Evolutionary conservation across 179 eudicot species (phyloP), one percentile per base, ranked within the genome.

Genomic region (Pouteria campechiana): DNA sequence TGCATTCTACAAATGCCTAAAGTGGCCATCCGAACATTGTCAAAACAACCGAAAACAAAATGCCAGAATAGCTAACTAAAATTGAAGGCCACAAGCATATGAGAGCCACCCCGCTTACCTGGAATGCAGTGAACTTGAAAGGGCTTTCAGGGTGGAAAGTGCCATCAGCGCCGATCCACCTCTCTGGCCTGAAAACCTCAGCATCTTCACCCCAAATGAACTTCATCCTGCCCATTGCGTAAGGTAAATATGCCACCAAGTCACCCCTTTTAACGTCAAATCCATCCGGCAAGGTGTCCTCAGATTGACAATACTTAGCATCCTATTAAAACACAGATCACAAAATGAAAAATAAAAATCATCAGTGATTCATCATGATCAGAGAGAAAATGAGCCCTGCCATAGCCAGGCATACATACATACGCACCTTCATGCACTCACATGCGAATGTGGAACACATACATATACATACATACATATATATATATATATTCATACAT

Each of bases 121-220:
- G 92, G 41, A 85, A 85, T 27, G 96, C 74, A 13, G 81, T 74
- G 48, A 85, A 81, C 41, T 78, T 81, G 52, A 81, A 85, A 3
- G 93, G 79, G 57, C 68, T 75, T 37, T 78, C 76, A 3, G 54
- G 74, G 47, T 42, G 67, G 57, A 86, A 86, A 41, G 54, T 25
- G 3, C 88, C 79, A 23, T 65, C 55, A 22, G 67, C 61, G 44
- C 67, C 66, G 4, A 85, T 79, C 88, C 93, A 86, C 60, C 96
- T 70, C 51, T 86, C 80, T 6, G 96, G 93, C 23, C 42, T 63
- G 32, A 68, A 86, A 8, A 63, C 81, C 31, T 72, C 78, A 4
- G 89, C 95, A 58, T 82, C 67, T 1, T 67, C 74, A 4, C 96
- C 96, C 96, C 96, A 86, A 21, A 86, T 41, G 45, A 40, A 71